These are phyloP conservation scores for Penicillium brasilianum DNA, from an alignment of 2,329 filamentous ascomycete genomes.

Conservation along the genomic window DNA sequence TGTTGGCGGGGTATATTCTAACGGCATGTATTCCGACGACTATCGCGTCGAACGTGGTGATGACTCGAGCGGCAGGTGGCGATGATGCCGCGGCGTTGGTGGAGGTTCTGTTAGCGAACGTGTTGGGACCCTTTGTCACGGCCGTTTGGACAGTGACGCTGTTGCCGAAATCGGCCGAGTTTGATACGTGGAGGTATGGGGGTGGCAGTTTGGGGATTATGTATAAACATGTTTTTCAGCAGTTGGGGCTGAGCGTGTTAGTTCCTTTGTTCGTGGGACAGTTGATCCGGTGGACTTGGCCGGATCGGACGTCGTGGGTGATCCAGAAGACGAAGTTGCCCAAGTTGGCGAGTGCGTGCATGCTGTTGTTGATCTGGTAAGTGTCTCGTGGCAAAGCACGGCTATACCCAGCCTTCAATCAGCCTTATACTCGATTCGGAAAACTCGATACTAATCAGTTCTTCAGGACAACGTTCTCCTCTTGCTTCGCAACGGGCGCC, in stretches of 20 bases:
- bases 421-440: no score
- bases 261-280: constrained; percentile 69
- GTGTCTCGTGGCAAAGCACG: constrained; percentile 17
- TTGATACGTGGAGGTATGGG: constrained; percentile 50
- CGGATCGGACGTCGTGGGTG: constrained; percentile 45
- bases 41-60: constrained; percentile 74
- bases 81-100: constrained; percentile 70
- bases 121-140: constrained; percentile 70
- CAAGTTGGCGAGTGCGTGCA: constrained; percentile 52
- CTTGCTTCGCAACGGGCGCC: constrained; percentile 65
- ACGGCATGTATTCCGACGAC: constrained; percentile 73
- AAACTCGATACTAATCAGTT: background rate
- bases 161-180: constrained; percentile 52
- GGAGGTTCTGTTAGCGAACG: constrained; percentile 72
- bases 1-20: constrained; percentile 71
- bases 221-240: constrained; percentile 70
- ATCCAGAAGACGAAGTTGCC: constrained; percentile 60
- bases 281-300: constrained; percentile 60
- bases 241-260: constrained; percentile 70
- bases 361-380: constrained; percentile 63
- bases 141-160: constrained; percentile 65
- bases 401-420: background rate
- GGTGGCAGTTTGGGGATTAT: constrained; percentile 62
- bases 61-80: constrained; percentile 71
- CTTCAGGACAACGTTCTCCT: constrained; percentile 45